Base-by-base conservation (phyloP, 768 basidiomycete species). In the Hemileccinum impolitum region DNA sequence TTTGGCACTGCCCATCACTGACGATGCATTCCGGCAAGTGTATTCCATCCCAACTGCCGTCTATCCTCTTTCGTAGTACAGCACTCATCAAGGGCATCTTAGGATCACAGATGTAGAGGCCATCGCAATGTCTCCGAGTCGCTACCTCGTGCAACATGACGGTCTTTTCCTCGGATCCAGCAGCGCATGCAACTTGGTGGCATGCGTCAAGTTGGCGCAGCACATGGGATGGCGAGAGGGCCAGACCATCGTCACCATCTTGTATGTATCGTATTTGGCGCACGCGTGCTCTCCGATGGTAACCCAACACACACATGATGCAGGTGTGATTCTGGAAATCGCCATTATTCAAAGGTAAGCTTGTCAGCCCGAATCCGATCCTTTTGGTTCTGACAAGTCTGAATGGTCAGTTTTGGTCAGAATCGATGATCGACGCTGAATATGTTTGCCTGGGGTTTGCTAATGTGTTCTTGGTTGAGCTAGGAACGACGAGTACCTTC, bases 81-180 rank as follows among this genome's bases (percentile, higher is more conserved):
- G 14, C 6, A 35, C 14, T 36, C 10, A 36, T 36, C n/a, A 14
- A 18, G 8, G 15, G 21, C 15, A 21, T 47, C 25, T 10, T 63
- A 94, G 94, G 50, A 83, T 97, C 64, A 86, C 89, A 2, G 96
- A 98, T 56, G 84, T 79, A 2, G 95, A 99, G 69, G 95, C 95
- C 0, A 91, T 98, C 40, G 82, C 88, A 8, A 98, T 98, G 95
- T 88, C 94, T 1, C n/a, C n/a, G n/a, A n/a, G n/a, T n/a, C 84
- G 94, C 10, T 93, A 93, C 64, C 79, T 99, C 17, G 92, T 96
- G 4, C 74, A 85, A 43, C 75, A 90, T 47, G 95, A 98, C 56
- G 96, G 96, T 0, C 73, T 99, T 23, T 98, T 94, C 71, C 75
- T 98, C 25, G 96, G 96, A 13, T 97, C 94, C 0, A 95, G 92